These are phyloP conservation scores for Neotropicomus parvogracilis DNA, from an alignment of 1,284 basidiomycete species.

Conservation along the genomic window DNA sequence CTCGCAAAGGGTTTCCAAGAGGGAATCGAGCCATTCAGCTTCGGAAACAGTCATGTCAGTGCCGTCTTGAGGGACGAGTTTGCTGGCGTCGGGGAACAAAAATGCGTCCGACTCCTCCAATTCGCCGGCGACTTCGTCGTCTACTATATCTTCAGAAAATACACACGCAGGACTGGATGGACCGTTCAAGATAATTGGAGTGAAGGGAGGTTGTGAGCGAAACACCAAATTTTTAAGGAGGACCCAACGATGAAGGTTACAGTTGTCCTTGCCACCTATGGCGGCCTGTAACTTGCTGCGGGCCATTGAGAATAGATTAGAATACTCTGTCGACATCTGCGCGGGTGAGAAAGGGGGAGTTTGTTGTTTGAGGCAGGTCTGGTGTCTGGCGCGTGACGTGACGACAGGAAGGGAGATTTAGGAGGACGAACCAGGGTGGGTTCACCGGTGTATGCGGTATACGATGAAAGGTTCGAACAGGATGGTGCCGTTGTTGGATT, in stretches of 20 bases:
- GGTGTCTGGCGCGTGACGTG: slow-evolving; percentile 20
- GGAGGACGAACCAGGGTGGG: slow-evolving; percentile 23
- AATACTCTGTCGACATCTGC: slow-evolving; percentile 46
- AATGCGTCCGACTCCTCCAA: slow-evolving; percentile 57
- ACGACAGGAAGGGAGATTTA: neutral
- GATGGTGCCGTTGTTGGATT: slow-evolving; percentile 77
- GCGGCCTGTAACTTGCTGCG: slow-evolving; percentile 70
- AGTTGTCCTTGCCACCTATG: slow-evolving; percentile 56
- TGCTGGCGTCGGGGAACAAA: slow-evolving; percentile 72
- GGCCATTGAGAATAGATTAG: slow-evolving; percentile 57
- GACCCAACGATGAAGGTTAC: slow-evolving; percentile 80
- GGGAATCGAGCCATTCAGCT: slow-evolving; percentile 73
- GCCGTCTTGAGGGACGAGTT: slow-evolving; percentile 42
- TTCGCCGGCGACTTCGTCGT: slow-evolving; percentile 35
- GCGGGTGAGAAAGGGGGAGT: slow-evolving; percentile 19
- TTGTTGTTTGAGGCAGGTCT: slow-evolving; percentile 10
- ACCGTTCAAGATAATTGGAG: slow-evolving; percentile 32
- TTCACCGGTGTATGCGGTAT: slow-evolving; percentile 73
- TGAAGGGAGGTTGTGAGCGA: slow-evolving; percentile 42
- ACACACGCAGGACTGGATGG: slow-evolving; percentile 33
- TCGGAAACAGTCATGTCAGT: slow-evolving; percentile 50
- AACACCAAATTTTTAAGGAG: slow-evolving; percentile 79
- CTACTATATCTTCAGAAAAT: slow-evolving; percentile 42
- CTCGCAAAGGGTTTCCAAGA: slow-evolving; percentile 65
- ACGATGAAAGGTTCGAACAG: slow-evolving; percentile 82